A percentile compares a stretch with the other conserved stretches of the same genome.
These are phyloP conservation scores for Mentha longifolia DNA, from an alignment of 257 asterid species.

Conservation along the genomic window DNA sequence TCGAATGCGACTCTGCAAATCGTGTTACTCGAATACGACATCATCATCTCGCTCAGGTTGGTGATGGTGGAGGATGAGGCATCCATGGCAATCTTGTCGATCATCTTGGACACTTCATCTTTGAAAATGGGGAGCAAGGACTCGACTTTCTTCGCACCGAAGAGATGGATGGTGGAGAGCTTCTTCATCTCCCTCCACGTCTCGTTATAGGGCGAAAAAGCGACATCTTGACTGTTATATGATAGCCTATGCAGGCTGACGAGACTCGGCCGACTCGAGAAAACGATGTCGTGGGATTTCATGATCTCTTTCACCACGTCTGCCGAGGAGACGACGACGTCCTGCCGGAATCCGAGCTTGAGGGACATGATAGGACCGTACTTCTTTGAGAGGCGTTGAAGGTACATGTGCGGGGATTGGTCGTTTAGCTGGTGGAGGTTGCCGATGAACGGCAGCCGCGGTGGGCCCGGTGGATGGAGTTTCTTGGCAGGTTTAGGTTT, in stretches of 20 bases:
- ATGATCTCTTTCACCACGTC: conserved; percentile 11
- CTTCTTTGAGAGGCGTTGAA: conserved; percentile 24
- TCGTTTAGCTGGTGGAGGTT: conserved; percentile 36
- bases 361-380: conserved; percentile 36
- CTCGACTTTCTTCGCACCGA: conserved; percentile 7
- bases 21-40: not conserved
- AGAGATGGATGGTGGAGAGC: conserved; percentile 20
- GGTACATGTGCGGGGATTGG: conserved; percentile 12
- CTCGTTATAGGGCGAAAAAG: conserved; percentile 13
- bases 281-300: conserved; percentile 32
- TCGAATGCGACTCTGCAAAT: conserved; percentile 38
- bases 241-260: conserved; percentile 23
- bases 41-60: conserved; percentile 25
- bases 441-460: conserved; percentile 31
- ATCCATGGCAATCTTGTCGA: not conserved
- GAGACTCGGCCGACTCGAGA: conserved; percentile 34
- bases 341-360: conserved; percentile 22
- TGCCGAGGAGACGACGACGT: conserved; percentile 29
- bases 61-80: not conserved
- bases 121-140: conserved; percentile 24
- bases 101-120: conserved; percentile 28
- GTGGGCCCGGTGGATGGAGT: conserved; percentile 33
- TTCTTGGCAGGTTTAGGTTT: conserved; percentile 15
- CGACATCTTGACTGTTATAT: conserved; percentile 33
- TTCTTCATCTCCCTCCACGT: conserved; percentile 36